Evolutionary conservation across 106 monocot species (phyloP).

Genomic region (Dendrobium chrysotoxum): DNA sequence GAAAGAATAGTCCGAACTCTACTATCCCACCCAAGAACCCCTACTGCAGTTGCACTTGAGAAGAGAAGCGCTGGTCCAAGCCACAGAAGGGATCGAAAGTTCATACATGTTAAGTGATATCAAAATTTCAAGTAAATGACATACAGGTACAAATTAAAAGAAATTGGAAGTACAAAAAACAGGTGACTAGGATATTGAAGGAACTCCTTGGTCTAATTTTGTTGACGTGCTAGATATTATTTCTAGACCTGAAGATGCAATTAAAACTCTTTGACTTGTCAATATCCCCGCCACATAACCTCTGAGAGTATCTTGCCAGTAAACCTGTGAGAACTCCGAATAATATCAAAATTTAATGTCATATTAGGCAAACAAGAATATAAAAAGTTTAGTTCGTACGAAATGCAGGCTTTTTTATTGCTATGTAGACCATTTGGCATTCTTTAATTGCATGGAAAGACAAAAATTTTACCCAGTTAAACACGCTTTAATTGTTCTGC

Average conservation of each 20-base stretch:
- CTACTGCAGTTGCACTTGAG: constrained; percentile 82
- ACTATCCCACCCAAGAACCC: constrained; percentile 95
- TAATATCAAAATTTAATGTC: too few relatives aligned
- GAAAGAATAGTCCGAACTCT: constrained; percentile 81
- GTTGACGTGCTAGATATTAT: constrained; percentile 69
- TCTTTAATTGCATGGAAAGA: too few relatives aligned
- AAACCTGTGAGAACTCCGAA: constrained; percentile 41
- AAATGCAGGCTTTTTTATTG: too few relatives aligned
- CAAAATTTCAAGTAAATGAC: not conserved
- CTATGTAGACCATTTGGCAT: too few relatives aligned
- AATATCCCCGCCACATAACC: constrained; percentile 94
- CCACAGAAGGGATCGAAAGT: constrained; percentile 91
- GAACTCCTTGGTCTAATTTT: constrained; percentile 74
- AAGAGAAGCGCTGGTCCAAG: constrained; percentile 94
- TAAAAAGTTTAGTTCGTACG: too few relatives aligned
- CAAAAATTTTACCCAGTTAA: too few relatives aligned
- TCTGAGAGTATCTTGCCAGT: constrained; percentile 90
- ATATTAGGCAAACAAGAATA: too few relatives aligned
- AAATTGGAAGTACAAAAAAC: too few relatives aligned
- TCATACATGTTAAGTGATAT: constrained; percentile 46
- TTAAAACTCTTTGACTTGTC: constrained; percentile 72
- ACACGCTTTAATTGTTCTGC: too few relatives aligned
- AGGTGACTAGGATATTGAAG: constrained; percentile 72
- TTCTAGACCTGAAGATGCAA: constrained; percentile 83
- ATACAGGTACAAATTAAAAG: not conserved